Percentiles rank a stretch among this genome's conserved stretches.
These are phyloP conservation scores for Purpureocillium lavendulum DNA, from an alignment of 2,329 filamentous ascomycete genomes.

Conservation along the genomic window DNA sequence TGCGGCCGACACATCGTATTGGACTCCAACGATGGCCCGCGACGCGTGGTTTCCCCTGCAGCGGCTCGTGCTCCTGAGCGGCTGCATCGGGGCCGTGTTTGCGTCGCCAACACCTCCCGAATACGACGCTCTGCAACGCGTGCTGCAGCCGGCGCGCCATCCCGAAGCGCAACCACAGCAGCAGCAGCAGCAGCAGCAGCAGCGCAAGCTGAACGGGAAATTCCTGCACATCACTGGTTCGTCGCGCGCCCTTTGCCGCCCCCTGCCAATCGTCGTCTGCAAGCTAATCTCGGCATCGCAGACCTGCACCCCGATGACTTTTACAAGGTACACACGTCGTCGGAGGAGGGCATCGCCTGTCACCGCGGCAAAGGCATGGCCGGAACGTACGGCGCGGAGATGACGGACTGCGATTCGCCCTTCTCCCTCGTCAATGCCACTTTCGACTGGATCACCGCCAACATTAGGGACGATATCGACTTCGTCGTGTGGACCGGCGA, in stretches of 20 bases:
- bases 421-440: conserved; percentile 76
- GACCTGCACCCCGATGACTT: conserved; percentile 88
- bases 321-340: conserved; percentile 73
- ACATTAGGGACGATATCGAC: conserved; percentile 71
- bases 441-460: conserved; percentile 75
- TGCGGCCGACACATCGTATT: no score
- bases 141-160: conserved; percentile 2
- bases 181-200: conserved; percentile 6
- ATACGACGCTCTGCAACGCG: not conserved
- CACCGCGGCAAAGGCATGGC: conserved; percentile 71
- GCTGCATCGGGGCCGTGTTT: not conserved
- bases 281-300: conserved; percentile 23
- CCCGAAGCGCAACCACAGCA: conserved; percentile 1
- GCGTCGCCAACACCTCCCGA: not conserved
- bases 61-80: conserved; percentile 2
- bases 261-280: not conserved
- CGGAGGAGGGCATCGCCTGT: conserved; percentile 61
- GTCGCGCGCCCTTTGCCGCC: conserved; percentile 19
- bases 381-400: conserved; percentile 77
- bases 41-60: conserved; percentile 1
- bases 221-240: conserved; percentile 85
- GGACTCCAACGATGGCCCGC: not conserved
- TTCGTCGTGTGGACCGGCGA: conserved; percentile 94
- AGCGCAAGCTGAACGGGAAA: conserved; percentile 54
- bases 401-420: conserved; percentile 82